A percentile compares a stretch with the other conserved stretches of the same genome.
Conservation (phyloP, 2,329 filamentous ascomycete genomes). For the Aureobasidium leucospermi region DNA sequence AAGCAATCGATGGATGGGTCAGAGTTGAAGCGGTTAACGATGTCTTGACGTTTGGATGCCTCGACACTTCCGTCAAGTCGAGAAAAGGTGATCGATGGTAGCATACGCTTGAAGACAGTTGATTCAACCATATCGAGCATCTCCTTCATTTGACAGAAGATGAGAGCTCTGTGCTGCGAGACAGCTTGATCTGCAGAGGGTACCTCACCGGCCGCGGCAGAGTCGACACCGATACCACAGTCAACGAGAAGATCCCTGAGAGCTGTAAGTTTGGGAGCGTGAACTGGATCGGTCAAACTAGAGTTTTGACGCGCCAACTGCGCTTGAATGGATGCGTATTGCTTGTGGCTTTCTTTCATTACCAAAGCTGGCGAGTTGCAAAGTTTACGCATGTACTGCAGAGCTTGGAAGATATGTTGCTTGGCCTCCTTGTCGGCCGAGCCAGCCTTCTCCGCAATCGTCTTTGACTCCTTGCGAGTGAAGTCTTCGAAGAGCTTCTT, state of each 20-base stretch:
- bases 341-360: conserved; percentile 85
- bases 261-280: conserved; percentile 88
- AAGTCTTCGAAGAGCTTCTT: conserved; percentile 96
- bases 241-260: conserved; percentile 92
- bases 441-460: conserved; percentile 74
- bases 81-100: conserved; percentile 88
- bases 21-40: conserved; percentile 98
- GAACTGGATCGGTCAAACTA: conserved; percentile 72
- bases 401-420: conserved; percentile 96
- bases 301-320: conserved; percentile 73
- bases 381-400: conserved; percentile 99
- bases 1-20: conserved; percentile 95
- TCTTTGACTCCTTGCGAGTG: conserved; percentile 84
- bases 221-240: conserved; percentile 82
- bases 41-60: conserved; percentile 87
- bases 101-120: conserved; percentile 79
- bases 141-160: conserved; percentile 99
- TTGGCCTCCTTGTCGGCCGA: conserved; percentile 87
- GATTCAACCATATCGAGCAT: conserved; percentile 99
- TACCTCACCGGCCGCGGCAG: conserved; percentile 39
- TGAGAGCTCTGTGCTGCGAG: conserved; percentile 87
- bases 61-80: conserved; percentile 93
- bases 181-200: conserved; percentile 67
- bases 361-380: conserved; percentile 97
- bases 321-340: conserved; percentile 81